Conservation (phyloP, 176 grass and related monocot species). For the Raddia distichophylla region DNA sequence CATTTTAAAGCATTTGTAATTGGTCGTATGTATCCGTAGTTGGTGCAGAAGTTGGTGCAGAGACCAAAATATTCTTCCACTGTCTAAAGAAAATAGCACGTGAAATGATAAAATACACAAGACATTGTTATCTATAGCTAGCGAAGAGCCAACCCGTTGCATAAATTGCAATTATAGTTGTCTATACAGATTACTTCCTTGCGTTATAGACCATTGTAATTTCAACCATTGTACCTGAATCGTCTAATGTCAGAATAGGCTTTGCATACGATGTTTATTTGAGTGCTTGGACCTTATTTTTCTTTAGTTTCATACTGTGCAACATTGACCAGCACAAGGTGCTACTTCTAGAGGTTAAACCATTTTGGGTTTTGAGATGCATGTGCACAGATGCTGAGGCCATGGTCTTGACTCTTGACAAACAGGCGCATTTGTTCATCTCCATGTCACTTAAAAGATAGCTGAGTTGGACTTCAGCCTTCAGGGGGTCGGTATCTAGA, state of each 20-base stretch:
- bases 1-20: too few species aligned
- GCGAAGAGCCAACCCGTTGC: too few species aligned
- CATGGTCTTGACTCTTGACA: constrained; percentile 32
- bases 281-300: neutral
- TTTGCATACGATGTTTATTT: neutral
- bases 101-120: too few species aligned
- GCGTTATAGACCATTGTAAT: too few species aligned
- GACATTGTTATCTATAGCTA: too few species aligned
- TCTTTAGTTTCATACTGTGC: neutral
- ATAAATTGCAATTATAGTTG: too few species aligned
- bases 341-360: constrained; percentile 24
- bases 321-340: neutral
- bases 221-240: neutral
- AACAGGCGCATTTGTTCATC: neutral
- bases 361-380: neutral
- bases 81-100: too few species aligned
- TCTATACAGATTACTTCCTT: too few species aligned
- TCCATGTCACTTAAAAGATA: neutral
- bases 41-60: too few species aligned
- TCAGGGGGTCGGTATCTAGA: constrained; percentile 7
- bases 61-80: too few species aligned
- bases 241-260: neutral
- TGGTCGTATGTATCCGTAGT: too few species aligned
- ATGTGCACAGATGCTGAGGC: neutral
- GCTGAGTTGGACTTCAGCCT: constrained; percentile 34